These are phyloP conservation scores for Amylostereum areolatum DNA, from an alignment of 1,284 basidiomycete genomes.

Conservation along the genomic window DNA sequence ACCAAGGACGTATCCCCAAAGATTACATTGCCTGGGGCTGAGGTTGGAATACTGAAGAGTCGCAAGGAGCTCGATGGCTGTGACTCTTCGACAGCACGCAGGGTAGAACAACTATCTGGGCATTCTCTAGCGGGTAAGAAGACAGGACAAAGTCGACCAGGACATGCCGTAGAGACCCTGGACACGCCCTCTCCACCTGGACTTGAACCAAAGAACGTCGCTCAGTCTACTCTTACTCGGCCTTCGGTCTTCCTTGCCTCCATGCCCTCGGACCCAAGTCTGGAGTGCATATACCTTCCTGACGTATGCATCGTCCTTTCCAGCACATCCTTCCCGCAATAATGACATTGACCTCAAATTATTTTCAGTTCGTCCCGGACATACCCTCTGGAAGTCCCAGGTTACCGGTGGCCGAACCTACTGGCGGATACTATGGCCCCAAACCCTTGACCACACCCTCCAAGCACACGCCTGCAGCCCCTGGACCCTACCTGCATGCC, in stretches of 20 bases:
- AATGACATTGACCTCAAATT: no score
- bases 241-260: background rate
- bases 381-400: conserved; percentile 12
- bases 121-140: background rate
- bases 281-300: conserved; percentile 13
- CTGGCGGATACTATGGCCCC: conserved; percentile 6
- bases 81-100: background rate
- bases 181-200: background rate
- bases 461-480: background rate
- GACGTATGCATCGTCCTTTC: conserved; percentile 2
- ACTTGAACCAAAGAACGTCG: background rate
- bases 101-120: background rate
- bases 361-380: conserved; percentile 10
- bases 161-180: background rate
- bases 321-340: background rate
- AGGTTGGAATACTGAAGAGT: background rate
- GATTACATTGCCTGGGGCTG: background rate
- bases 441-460: background rate
- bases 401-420: conserved; percentile 8
- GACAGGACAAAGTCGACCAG: background rate
- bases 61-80: background rate
- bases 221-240: background rate
- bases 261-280: conserved; percentile 9
- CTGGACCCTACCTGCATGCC: background rate
- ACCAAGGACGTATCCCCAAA: background rate